Base-by-base conservation (phyloP, 2,329 filamentous ascomycete species). In the Thyridium curvatum region DNA sequence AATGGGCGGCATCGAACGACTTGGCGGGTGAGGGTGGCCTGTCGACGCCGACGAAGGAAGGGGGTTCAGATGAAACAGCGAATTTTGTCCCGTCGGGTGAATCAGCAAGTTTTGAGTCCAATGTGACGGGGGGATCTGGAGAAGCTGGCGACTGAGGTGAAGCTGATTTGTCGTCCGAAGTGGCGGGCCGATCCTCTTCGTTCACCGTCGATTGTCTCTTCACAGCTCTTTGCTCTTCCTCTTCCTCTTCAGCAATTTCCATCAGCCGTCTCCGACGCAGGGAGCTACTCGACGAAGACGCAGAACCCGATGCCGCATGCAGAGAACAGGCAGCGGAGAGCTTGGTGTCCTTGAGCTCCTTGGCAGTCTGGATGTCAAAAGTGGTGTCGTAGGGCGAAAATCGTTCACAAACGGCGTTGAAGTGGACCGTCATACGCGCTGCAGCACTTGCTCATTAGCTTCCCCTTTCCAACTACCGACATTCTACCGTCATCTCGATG, bases 231-330 rank as follows among this genome's bases (percentile, higher is more conserved):
- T 72, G 67, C 43, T 69, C 64, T 32, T 82, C 79, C 52, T 94
- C 89, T 55, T 94, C 88, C 39, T 84, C 86, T 63, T 97, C 93
- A n/a, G 84, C 82, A 57, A 97, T 96, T 64, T 94, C 91, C 66
- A 91, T 84, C 51, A 97, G 68, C 48, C 86, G 82, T 52, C 83
- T 78, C 54, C 82, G 75, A 42, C 84, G 79, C 47, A 89, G 69
- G 5, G 88, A 94, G 56, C 85, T 89, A 35, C 79, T 85, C 4
- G 87, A 91, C 10, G 90, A 94, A 18, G 84, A 88, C 48, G 82
- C 86, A 15, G 91, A 94, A 30, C 83, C 84, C 12, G 87, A 87
- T 8, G 89, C 87, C 30, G 90, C 85, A 62, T 96, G 89, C 39
- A 96, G 70, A 32, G 89, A 89, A 62, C 90, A 96, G 39, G 87